Conservation (phyloP, 2,329 filamentous ascomycete genomes). For the Epichloe uncinata region DNA sequence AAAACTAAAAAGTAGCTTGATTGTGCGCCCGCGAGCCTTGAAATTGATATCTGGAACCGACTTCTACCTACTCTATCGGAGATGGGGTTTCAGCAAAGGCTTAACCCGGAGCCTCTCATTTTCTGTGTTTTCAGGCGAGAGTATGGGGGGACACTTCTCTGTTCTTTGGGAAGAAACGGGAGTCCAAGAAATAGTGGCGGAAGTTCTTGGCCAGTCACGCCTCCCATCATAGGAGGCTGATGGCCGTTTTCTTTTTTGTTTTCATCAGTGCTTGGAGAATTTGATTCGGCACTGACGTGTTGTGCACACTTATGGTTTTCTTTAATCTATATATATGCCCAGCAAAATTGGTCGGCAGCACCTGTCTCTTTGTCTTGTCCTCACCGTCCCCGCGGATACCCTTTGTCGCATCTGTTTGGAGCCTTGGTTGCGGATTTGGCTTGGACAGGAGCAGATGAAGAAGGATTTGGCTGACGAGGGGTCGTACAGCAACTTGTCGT, state of each 20-base stretch:
- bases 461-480: slow-evolving; percentile 13
- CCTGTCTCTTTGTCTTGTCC: slow-evolving; percentile 9
- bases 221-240: background rate
- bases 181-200: background rate
- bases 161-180: background rate
- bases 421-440: slow-evolving; percentile 18
- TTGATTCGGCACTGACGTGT: slow-evolving; percentile 4
- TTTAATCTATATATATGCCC: slow-evolving; percentile 9
- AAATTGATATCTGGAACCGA: background rate
- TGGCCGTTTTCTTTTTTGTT: slow-evolving; percentile 10
- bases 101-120: background rate
- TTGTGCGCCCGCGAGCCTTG: background rate
- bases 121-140: background rate
- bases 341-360: slow-evolving; percentile 9
- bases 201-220: background rate
- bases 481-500: slow-evolving; percentile 24
- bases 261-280: background rate
- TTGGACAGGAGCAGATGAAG: slow-evolving; percentile 21
- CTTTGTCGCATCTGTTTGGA: slow-evolving; percentile 18
- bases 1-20: slow-evolving; percentile 6
- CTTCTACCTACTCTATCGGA: slow-evolving; percentile 3
- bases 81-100: background rate
- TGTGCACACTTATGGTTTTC: slow-evolving; percentile 9
- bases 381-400: slow-evolving; percentile 16
- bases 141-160: background rate